Evolutionary conservation across 345 rosid genomes (phyloP).

Genomic region (Raphanus sativus): DNA sequence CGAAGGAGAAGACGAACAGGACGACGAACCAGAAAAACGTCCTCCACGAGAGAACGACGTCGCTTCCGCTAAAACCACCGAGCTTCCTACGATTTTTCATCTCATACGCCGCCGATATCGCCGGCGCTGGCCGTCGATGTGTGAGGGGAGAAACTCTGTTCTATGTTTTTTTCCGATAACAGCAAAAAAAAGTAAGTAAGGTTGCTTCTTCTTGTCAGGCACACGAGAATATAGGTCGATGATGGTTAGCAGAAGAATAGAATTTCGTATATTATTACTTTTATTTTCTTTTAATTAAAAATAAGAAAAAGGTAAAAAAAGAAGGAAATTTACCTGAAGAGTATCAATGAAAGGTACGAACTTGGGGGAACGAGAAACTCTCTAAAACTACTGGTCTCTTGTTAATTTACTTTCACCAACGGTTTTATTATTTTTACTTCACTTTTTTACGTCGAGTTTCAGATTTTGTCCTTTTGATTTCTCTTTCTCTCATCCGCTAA

Average conservation of each 20-base stretch:
- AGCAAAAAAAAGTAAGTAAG: neutral
- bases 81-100: slow-evolving; percentile 52
- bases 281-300: neutral
- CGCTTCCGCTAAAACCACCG: slow-evolving; percentile 28
- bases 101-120: slow-evolving; percentile 11
- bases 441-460: neutral
- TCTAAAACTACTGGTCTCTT: slow-evolving; percentile 14
- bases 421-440: neutral
- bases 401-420: slow-evolving; percentile 10
- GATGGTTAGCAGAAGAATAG: neutral
- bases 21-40: slow-evolving; percentile 65
- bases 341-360: neutral
- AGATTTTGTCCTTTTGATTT: neutral
- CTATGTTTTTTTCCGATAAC: neutral
- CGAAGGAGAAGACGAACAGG: slow-evolving; percentile 48
- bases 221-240: neutral
- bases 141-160: neutral
- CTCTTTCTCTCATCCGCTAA: too few relatives aligned
- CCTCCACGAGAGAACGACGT: slow-evolving; percentile 47
- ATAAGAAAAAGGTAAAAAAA: neutral
- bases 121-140: slow-evolving; percentile 6
- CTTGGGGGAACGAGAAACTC: slow-evolving; percentile 19
- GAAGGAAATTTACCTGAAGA: neutral
- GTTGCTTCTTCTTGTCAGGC: neutral
- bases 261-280: neutral